These are phyloP conservation scores for Tylopilus sp. DNA, from an alignment of 1,284 basidiomycete species.

Conservation along the genomic window DNA sequence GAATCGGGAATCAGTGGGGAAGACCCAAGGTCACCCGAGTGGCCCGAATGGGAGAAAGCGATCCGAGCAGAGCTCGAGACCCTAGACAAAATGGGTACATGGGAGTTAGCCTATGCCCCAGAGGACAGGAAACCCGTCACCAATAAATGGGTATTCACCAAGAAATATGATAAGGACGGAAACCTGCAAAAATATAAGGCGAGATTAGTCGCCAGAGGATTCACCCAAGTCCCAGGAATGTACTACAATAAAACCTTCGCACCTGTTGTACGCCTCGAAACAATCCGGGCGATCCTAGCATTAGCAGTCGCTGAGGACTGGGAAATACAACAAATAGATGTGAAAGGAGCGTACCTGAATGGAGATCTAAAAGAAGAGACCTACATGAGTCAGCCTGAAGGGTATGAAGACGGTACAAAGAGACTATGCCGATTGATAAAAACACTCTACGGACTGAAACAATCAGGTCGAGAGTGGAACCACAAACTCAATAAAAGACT, in stretches of 20 bases:
- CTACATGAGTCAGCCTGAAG: slow-evolving; percentile 50
- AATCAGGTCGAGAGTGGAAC: slow-evolving; percentile 40
- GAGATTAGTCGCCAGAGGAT: slow-evolving; percentile 4
- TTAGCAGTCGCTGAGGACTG: not conserved
- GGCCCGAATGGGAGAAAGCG: slow-evolving; percentile 8
- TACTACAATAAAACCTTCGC: slow-evolving; percentile 18
- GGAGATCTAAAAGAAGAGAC: slow-evolving; percentile 49
- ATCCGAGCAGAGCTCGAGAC: slow-evolving; percentile 1
- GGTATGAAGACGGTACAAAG: slow-evolving; percentile 26
- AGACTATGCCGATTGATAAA: slow-evolving; percentile 28
- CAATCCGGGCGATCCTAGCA: not conserved
- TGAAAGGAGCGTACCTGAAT: slow-evolving; percentile 51
- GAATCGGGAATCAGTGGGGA: accelerated
- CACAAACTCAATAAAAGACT: slow-evolving; percentile 7
- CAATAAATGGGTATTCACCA: slow-evolving; percentile 13
- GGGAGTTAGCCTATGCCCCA: not conserved
- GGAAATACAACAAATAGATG: slow-evolving; percentile 37
- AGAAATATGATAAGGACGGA: slow-evolving; percentile 16
- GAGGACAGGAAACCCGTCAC: not conserved
- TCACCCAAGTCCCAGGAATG: slow-evolving; percentile 1
- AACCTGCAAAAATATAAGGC: slow-evolving; percentile 19
- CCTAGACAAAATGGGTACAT: not conserved
- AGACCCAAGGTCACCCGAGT: not conserved
- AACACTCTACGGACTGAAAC: slow-evolving; percentile 42
- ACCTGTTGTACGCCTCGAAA: slow-evolving; percentile 2